Base-by-base conservation (phyloP, 371 early-diverging fungal species). In the Funneliformis caledonium region DNA sequence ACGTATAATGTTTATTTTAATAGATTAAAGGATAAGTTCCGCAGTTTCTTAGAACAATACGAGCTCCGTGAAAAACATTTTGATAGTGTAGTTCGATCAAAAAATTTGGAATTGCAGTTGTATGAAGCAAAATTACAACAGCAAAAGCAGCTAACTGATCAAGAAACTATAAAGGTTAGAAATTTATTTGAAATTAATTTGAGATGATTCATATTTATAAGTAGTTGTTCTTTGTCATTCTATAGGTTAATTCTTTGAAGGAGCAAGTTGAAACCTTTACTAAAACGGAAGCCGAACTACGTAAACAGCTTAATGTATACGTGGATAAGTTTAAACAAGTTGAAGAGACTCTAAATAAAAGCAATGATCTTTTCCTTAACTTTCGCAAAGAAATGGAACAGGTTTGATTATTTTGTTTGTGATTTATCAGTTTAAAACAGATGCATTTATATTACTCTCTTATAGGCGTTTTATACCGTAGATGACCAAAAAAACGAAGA, bases 321-420 rank as follows among this genome's bases (percentile, higher is more conserved):
- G 89, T 91, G 43, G 89, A 90, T 33, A 92, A 92, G 84, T 91
- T 92, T 78, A 84, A 85, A 80, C 88, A 88, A 82, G 91, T 91
- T 12, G 92, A 92, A 78, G 91, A 89, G 64, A 91, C 91, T 14
- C 82, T 92, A 45, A 87, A 88, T 81, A 89, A 91, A 81, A 88
- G 88, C 82, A 90, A 92, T 72, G 89, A 90, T 59, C 82, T 92
- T 60, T 91, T 92, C 80, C 82, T 83, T 26, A 86, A 87, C 42
- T 92, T 91, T 78, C 87, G 91, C 22, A 85, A 85, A 72, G 92
- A 91, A 81, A 91, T 91, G 89, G 91, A 91, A 80, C 82, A 86
- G 83, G 87, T 88, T 79, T 62, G 75, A n/a, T 47, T n/a, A 33
- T 77, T 47, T 61, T 45, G 52, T n/a, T 42, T 11, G 43, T 26